Evolutionary conservation across 345 rosid species (phyloP).

Genomic region (Capsella bursapastoris): DNA sequence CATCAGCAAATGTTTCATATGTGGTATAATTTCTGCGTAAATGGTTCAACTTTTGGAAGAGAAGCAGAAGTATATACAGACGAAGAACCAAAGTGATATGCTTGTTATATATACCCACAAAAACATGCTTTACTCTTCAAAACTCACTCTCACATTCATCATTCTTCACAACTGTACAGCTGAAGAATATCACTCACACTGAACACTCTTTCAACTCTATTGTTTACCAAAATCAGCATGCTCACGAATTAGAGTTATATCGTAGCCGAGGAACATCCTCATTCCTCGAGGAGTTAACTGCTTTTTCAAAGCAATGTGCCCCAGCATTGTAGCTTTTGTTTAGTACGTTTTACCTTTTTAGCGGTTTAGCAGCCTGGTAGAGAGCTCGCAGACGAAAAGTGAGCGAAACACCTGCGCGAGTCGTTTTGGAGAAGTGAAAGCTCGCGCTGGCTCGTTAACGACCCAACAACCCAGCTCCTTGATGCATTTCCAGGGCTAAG

Average conservation of each 20-base stretch:
- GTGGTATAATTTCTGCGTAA: too few relatives aligned
- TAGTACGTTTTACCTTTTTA: conserved; percentile 15
- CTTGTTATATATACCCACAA: conserved; percentile 19
- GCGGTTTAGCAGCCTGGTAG: conserved; percentile 57
- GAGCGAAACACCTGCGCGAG: conserved; percentile 69
- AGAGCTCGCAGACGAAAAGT: conserved; percentile 85
- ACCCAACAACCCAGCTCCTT: conserved; percentile 51
- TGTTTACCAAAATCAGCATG: conserved; percentile 21
- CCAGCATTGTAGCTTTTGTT: conserved; percentile 16
- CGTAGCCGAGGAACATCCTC: conserved; percentile 13
- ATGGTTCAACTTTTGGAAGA: neutral
- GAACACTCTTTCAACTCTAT: conserved; percentile 29
- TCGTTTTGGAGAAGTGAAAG: conserved; percentile 49
- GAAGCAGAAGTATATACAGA: neutral
- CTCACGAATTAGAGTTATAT: conserved; percentile 21
- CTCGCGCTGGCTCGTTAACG: conserved; percentile 50
- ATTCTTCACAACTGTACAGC: conserved; percentile 37
- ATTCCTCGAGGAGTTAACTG: conserved; percentile 14
- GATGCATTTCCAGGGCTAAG: conserved; percentile 82
- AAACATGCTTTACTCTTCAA: conserved; percentile 24
- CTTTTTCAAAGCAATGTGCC: conserved; percentile 23
- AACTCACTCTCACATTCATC: conserved; percentile 40
- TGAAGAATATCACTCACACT: conserved; percentile 41
- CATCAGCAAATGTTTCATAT: too few relatives aligned
- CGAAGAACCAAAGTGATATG: conserved; percentile 24